These are phyloP conservation scores for Telopea speciosissima DNA, from an alignment of 177 flowering plant species.

Conservation along the genomic window DNA sequence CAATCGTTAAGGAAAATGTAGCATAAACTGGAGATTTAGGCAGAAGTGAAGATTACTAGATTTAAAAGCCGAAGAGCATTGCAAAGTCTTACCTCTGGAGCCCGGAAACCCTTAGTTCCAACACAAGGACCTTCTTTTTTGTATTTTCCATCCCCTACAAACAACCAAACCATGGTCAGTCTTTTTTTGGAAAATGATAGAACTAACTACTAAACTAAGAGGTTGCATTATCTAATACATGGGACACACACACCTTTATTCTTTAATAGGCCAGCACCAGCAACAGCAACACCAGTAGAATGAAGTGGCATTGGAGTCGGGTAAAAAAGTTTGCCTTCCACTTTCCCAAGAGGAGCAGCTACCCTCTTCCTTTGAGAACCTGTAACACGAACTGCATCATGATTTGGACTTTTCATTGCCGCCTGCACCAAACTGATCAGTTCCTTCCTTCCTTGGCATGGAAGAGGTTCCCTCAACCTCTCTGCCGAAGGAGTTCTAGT, in stretches of 20 bases:
- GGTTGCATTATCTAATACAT: neutral
- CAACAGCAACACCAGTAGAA: constrained; percentile 36
- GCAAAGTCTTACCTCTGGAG: constrained; percentile 68
- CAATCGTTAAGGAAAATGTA: too few relatives aligned
- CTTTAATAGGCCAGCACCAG: constrained; percentile 47
- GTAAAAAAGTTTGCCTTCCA: constrained; percentile 33
- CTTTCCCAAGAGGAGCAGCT: constrained; percentile 46
- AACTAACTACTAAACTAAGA: neutral
- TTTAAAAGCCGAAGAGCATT: too few relatives aligned
- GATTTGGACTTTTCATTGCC: constrained; percentile 45
- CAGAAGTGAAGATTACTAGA: too few relatives aligned
- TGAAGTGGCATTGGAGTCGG: constrained; percentile 83
- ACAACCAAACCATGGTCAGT: neutral
- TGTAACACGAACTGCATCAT: constrained; percentile 32
- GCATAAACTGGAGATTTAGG: too few relatives aligned
- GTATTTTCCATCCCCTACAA: constrained; percentile 54
- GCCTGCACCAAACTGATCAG: constrained; percentile 56
- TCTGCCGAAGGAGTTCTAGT: constrained; percentile 66
- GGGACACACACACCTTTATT: constrained; percentile 44
- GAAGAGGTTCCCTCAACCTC: constrained; percentile 61
- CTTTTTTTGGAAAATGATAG: neutral
- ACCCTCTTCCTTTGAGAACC: constrained; percentile 66
- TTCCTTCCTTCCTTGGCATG: constrained; percentile 71
- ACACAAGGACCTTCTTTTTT: constrained; percentile 85
- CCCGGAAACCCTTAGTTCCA: constrained; percentile 95